Conservation (phyloP, 2,329 filamentous ascomycete species). For the Stachybotrys chlorohalonatus region DNA sequence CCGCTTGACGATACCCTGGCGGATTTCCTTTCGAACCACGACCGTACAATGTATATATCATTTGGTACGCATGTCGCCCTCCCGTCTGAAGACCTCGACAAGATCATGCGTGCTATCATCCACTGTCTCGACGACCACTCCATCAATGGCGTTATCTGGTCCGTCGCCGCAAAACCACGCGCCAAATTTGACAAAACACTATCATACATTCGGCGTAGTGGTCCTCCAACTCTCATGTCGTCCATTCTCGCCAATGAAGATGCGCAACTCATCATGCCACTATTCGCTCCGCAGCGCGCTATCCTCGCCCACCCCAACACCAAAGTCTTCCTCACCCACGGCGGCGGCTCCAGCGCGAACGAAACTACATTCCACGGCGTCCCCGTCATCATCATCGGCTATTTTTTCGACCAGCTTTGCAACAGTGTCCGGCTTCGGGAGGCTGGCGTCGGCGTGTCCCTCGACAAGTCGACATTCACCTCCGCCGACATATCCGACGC, state of each 20-base stretch:
- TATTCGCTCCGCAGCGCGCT: conserved; percentile 31
- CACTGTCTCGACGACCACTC: conserved; percentile 12
- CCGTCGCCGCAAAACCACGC: conserved; percentile 14
- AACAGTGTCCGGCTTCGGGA: conserved; percentile 25
- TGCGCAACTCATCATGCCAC: conserved; percentile 17
- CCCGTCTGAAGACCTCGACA: conserved; percentile 14
- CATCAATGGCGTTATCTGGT: conserved; percentile 32
- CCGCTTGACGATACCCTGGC: conserved; percentile 14
- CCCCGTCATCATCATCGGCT: conserved; percentile 23
- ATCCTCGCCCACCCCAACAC: conserved; percentile 24
- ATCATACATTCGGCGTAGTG: conserved; percentile 6
- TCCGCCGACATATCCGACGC: conserved; percentile 19
- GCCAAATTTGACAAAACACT: conserved; percentile 11
- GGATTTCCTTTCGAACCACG: conserved; percentile 21
- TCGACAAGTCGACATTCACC: conserved; percentile 28
- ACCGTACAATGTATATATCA: conserved; percentile 27
- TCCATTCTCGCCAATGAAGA: conserved; percentile 19
- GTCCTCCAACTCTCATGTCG: conserved; percentile 2
- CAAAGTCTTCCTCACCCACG: conserved; percentile 29
- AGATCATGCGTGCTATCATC: conserved; percentile 22
- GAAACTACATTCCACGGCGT: conserved; percentile 29
- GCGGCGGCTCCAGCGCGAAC: conserved; percentile 30
- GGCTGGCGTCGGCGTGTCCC: conserved; percentile 22
- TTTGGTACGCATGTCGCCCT: conserved; percentile 32
- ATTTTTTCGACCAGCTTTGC: conserved; percentile 32